Evolutionary conservation across 1,284 basidiomycete species (phyloP), one percentile per base, ranked within the genome.

Genomic region (Fistulina hepatica): DNA sequence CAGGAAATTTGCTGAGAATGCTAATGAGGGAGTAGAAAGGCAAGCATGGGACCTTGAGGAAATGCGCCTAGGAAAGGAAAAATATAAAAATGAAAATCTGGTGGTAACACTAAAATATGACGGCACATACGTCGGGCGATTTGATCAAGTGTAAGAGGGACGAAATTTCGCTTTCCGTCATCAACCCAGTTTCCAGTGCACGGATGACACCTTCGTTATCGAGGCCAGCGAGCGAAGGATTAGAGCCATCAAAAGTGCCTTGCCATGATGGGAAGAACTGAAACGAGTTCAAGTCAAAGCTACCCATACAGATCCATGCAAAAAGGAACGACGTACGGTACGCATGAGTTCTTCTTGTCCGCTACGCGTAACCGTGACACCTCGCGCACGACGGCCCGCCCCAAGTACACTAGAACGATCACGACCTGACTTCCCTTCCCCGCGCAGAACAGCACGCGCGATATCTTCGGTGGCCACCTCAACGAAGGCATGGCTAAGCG

Each of bases 241-340:
- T 62, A 28, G 69, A 65, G 19, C 77, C 75, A 42, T 77, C 72
- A 52, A 85, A 88, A n/a, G 63, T 63, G 11, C 82, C 82, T 43
- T 71, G 69, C 83, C 83, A 88, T 5, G 67, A 71, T 6, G 83
- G 82, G 59, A 86, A 88, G 4, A 88, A 52, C 75, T 83, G 12
- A 36, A 31, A 28, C 12, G 24, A 17, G n/a, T n/a, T n/a, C n/a
- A 6, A n/a, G n/a, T 30, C 27, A 30, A 16, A 6, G 27, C 27
- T 16, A 21, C 31, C 13, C 21, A 20, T 19, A 38, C 26, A 13
- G n/a, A 25, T 19, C 12, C 15, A 10, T 36, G 12, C 25, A 31
- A 21, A 33, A 25, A 23, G 25, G 19, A 37, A 34, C 35, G 12
- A 65, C 76, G 33, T 50, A 83, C 78, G 47, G 80, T 75, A 43